Evolutionary conservation across 805 yeast genomes (phyloP), one percentile per base, ranked within the genome.

Genomic region (Clavispora phyllophila): DNA sequence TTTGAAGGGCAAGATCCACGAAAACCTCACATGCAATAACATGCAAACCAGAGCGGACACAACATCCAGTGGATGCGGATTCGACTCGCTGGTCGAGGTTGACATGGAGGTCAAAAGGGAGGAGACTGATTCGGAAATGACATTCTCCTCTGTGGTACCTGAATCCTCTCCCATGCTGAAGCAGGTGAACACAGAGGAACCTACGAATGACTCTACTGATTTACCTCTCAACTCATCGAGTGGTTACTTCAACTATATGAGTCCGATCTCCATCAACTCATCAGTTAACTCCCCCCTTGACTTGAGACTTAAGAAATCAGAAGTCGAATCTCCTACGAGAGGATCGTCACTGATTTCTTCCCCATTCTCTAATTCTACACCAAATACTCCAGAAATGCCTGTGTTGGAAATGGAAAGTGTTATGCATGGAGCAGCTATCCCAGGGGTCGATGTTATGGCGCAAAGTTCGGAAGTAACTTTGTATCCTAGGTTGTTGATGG

Each of bases 391-490:
- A 15, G 41, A 24, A 24, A 18, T 31, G 24, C 14, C 41, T 27
- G 8, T n/a, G 19, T 32, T 32, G 37, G 20, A 31, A 4, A 12
- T 26, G 18, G 39, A 26, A 17, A 26, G 33, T 18, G 15, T 25
- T 23, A 25, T 43, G 28, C 37, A 43, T 39, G 36, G 38, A 14
- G 43, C 53, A 47, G 47, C 55, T 51, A 40, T 50, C 31, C 47
- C 47, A 48, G 49, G 55, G 43, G 47, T 48, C 53, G 70, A 63
- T 58, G 54, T 47, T 43, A 54, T 67, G 69, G 72, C 61, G 72
- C 73, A 68, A 65, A 66, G 67, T 68, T 68, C 73, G 60, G 73
- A 63, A 68, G 73, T 56, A 62, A 67, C 68, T 68, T 65, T 65
- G 70, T 59, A 47, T 45, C 51, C 51, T 45, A 40, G 45, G 41